Percentiles rank a stretch among this genome's conserved stretches.
These are phyloP conservation scores for grape (Vitis vinifera) DNA, from an alignment of 164 flowering plant genomes.

Conservation along the genomic window ASM3070453v1 NC_081809.1:4138001-4138500, in stretches of 20 bases:
- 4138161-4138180: constrained; percentile 91
- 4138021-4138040: constrained; percentile 13
- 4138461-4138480: too few relatives aligned
- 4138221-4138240: constrained; percentile 61
- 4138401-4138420: too few relatives aligned
- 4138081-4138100: constrained; percentile 11
- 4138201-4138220: constrained; percentile 80
- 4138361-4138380: too few relatives aligned
- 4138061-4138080: constrained; percentile 7
- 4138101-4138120: constrained; percentile 9
- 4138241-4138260: neutral
- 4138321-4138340: too few relatives aligned
- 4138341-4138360: too few relatives aligned
- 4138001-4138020: neutral
- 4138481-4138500: too few relatives aligned
- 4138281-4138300: neutral
- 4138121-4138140: constrained; percentile 25
- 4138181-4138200: constrained; percentile 79
- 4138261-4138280: neutral
- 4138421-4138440: too few relatives aligned
- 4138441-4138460: too few relatives aligned
- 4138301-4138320: too few relatives aligned
- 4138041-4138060: constrained; percentile 20
- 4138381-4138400: too few relatives aligned
- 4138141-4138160: constrained; percentile 76